A percentile compares a stretch with the other conserved stretches of the same genome.
Conservation (phyloP, 2,329 filamentous ascomycete species). For the Arachnomyces sp. region DNA sequence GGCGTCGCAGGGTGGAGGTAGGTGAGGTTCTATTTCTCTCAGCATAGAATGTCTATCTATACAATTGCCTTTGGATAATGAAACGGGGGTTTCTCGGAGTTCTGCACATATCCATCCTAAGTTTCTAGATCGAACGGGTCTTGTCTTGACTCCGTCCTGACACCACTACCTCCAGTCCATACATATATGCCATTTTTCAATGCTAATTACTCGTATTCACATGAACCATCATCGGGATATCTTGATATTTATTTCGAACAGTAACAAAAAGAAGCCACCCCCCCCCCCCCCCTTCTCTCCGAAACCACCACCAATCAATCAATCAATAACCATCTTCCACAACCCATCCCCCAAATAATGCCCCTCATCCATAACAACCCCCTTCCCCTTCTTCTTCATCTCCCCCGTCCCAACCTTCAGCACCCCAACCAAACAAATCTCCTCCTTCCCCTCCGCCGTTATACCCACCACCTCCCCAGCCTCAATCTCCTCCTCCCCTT, state of each 20-base stretch:
- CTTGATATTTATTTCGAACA: no score
- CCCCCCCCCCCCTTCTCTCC: constrained; percentile 5
- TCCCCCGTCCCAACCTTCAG: constrained; percentile 80
- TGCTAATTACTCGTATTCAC: no score
- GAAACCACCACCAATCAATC: constrained; percentile 33
- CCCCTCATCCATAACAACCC: constrained; percentile 83
- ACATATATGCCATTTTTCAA: no score
- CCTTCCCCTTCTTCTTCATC: constrained; percentile 90
- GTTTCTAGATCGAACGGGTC: no score
- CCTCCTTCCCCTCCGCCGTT: constrained; percentile 84
- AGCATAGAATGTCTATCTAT: no score
- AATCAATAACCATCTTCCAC: constrained; percentile 62
- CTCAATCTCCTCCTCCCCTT: constrained; percentile 51
- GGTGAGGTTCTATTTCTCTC: constrained; percentile 1
- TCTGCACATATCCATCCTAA: no score
- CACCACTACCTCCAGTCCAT: no score
- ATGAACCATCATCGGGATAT: no score
- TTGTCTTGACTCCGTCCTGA: no score
- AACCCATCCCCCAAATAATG: constrained; percentile 92
- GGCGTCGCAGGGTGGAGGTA: background rate
- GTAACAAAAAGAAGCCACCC: no score
- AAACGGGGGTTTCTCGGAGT: constrained; percentile 2
- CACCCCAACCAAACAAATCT: constrained; percentile 80
- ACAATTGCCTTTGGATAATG: no score
- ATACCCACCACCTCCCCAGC: constrained; percentile 81